Base-by-base conservation (phyloP, 441 rosid genomes). In the Mallotus japonicus region DNA sequence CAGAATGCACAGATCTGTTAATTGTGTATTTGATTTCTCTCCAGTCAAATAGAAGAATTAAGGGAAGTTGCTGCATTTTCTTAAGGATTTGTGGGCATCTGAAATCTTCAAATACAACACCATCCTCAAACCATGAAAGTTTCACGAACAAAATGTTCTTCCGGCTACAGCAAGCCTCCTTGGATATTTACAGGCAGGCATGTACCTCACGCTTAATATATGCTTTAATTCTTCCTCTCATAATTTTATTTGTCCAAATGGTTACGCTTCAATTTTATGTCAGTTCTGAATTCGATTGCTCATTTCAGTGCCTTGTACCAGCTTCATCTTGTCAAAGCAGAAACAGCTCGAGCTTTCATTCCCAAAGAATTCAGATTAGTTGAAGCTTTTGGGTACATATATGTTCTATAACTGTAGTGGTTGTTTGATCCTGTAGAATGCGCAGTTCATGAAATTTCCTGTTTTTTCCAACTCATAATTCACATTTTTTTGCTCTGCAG, bases 171-270 rank as follows among this genome's bases (percentile, higher is more conserved):
- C 62, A 85, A 81, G 22, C 88, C 99, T 72, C 99, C 99, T 58
- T 95, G 99, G 99, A 87, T 83, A 82, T 95, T 95, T 77, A 86
- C 79, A 78, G 99, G 99, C 88, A 91, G 98, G 98, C 80, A 86
- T 74, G 54, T n/a, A 51, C 64, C 37, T 22, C 44, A 15, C 22
- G 2, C 40, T 0, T 6, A 37, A 37, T 28, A 1, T 28, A 28
- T 37, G 40, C 6, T 37, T 37, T 37, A 37, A 24, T 46, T 64
- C 51, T 66, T 40, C 24, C 14, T 40, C 44, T 61, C 15, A 28
- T 28, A 28, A 28, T 1, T 28, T 53, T 24, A 17, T n/a, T 8
- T 15, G 13, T 37, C 40, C 5, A 37, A 37, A n/a, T 22, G 37
- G 15, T 22, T n/a, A 13, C 6, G 5, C 49, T 44, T 8, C 49